Conservation (phyloP, 257 asterid species). For the Fraxinus excelsior region DNA sequence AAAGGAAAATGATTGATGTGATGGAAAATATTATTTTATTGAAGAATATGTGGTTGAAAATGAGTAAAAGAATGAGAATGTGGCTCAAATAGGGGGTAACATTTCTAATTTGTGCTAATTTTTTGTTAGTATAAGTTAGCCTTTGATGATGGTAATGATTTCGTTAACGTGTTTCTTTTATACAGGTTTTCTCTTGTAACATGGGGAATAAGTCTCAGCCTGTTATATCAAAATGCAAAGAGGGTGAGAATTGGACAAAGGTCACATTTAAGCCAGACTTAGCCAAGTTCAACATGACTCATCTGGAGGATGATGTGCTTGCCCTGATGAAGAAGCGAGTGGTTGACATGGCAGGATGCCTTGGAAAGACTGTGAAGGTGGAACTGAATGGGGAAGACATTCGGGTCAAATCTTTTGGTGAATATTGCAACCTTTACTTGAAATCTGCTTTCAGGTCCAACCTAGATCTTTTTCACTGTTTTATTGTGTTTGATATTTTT, state of each 20-base stretch:
- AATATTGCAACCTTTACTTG: constrained; percentile 79
- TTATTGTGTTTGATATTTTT: constrained; percentile 1
- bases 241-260: constrained; percentile 86
- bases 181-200: constrained; percentile 83
- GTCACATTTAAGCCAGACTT: constrained; percentile 92
- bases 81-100: too few species aligned
- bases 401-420: constrained; percentile 72
- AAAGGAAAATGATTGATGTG: too few species aligned
- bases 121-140: background rate
- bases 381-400: constrained; percentile 72
- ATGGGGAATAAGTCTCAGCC: constrained; percentile 91
- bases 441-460: constrained; percentile 46
- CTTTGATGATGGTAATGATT: background rate
- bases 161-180: constrained; percentile 5
- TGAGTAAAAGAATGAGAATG: too few species aligned
- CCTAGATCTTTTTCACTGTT: constrained; percentile 63
- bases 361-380: constrained; percentile 89
- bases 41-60: too few species aligned
- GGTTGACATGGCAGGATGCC: constrained; percentile 88
- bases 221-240: constrained; percentile 67
- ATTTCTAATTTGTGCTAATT: background rate
- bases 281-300: constrained; percentile 79
- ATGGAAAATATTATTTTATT: too few species aligned
- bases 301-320: constrained; percentile 89
- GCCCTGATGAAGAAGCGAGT: constrained; percentile 94